Conservation (phyloP, 139 green algal genomes). For the Asterochloris erici region DNA sequence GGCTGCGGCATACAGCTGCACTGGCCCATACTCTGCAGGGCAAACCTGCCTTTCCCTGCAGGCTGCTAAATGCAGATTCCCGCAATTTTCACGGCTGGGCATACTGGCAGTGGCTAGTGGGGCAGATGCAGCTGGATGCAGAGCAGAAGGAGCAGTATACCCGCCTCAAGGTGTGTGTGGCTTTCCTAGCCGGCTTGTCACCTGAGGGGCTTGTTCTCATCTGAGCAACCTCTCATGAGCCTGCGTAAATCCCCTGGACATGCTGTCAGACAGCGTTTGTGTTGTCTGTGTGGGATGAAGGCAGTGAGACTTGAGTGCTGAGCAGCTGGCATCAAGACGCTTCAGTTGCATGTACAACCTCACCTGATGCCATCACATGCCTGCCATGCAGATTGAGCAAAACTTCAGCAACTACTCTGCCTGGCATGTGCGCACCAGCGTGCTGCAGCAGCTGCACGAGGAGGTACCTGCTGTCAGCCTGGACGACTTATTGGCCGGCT, state of each 20-base stretch:
- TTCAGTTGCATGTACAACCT: no score
- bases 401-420: conserved; percentile 98
- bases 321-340: no score
- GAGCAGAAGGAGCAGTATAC: conserved; percentile 70
- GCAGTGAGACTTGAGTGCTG: no score
- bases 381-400: conserved; percentile 63
- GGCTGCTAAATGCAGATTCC: conserved; percentile 77
- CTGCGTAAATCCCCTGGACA: no score
- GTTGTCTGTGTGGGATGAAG: no score
- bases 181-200: no score
- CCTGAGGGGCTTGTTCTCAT: no score
- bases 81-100: conserved; percentile 96
- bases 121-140: conserved; percentile 40
- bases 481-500: conserved; percentile 7
- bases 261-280: no score
- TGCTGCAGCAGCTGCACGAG: conserved; percentile 54
- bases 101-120: conserved; percentile 77
- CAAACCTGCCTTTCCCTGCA: conserved; percentile 9
- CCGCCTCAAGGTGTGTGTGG: conserved; percentile 6
- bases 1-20: no score
- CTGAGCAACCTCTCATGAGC: no score
- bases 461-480: background rate
- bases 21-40: no score
- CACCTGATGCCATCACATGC: no score
- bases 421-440: conserved; percentile 87